Evolutionary conservation across 768 basidiomycete genomes (phyloP).

Genomic region (Kwoniella sp.): DNA sequence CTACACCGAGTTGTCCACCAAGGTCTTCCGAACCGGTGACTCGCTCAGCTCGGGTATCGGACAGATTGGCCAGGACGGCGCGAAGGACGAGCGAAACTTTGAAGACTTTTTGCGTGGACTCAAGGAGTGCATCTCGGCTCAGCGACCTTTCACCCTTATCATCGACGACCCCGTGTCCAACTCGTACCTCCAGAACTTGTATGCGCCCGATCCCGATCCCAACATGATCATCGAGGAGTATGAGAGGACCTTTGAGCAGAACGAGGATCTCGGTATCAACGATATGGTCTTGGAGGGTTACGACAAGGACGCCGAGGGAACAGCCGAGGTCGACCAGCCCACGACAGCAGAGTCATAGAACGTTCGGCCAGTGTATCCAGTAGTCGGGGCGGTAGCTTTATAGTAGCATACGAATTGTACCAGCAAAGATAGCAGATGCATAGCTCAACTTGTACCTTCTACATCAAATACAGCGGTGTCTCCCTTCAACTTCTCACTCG

Average conservation of each 20-base stretch:
- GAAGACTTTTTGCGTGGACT: conserved; percentile 63
- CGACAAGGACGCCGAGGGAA: conserved; percentile 32
- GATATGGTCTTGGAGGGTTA: conserved; percentile 51
- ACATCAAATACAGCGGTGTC: too few relatives aligned
- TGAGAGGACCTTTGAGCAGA: conserved; percentile 80
- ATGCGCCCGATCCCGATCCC: conserved; percentile 94
- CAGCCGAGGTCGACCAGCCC: conserved; percentile 4
- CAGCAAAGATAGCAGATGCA: too few relatives aligned
- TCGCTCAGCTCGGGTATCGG: conserved; percentile 31
- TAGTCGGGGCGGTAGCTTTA: not conserved
- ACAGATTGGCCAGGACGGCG: conserved; percentile 43
- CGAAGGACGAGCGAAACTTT: conserved; percentile 59
- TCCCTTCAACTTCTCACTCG: too few relatives aligned
- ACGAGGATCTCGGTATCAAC: conserved; percentile 82
- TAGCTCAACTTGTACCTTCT: not conserved
- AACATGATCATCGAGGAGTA: conserved; percentile 82
- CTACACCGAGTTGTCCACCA: conserved; percentile 88
- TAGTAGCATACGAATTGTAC: not conserved
- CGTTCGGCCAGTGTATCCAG: not conserved
- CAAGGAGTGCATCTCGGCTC: conserved; percentile 63
- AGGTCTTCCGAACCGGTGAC: conserved; percentile 67
- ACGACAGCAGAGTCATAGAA: not conserved
- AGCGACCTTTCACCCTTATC: conserved; percentile 80
- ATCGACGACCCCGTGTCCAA: conserved; percentile 94
- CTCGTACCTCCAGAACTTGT: conserved; percentile 92